Evolutionary conservation across 2,329 filamentous ascomycete genomes (phyloP).

Genomic region (Neofusicoccum kwambonambiense): DNA sequence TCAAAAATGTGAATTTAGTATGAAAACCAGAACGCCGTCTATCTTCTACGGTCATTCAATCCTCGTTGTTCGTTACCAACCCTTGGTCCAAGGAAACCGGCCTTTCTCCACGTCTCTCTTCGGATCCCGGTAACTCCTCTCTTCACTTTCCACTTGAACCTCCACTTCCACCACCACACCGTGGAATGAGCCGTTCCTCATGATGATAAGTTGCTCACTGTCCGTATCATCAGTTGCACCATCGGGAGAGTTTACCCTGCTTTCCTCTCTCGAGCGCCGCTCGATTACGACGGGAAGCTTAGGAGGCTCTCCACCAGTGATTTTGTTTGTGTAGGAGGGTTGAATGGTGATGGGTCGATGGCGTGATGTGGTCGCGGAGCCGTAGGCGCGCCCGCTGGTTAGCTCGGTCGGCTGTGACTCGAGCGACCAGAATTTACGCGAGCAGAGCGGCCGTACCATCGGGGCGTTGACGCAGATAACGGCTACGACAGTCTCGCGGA

Average conservation of each 20-base stretch:
- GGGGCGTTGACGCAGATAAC: slow-evolving; percentile 37
- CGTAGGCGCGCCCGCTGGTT: neutral
- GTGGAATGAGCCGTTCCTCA: neutral
- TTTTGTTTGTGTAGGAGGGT: neutral
- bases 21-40: too few species aligned
- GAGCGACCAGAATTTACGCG: slow-evolving; percentile 29
- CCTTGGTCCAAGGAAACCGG: too few species aligned
- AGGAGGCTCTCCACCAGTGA: neutral
- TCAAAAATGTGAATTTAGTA: too few species aligned
- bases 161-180: neutral
- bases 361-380: neutral
- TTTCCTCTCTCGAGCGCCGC: neutral
- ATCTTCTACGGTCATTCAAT: too few species aligned
- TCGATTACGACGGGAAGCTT: neutral
- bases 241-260: neutral
- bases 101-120: too few species aligned
- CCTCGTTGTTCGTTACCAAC: too few species aligned
- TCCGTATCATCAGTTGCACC: neutral
- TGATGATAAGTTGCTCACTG: neutral
- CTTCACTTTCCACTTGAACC: neutral
- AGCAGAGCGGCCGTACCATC: slow-evolving; percentile 32
- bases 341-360: neutral
- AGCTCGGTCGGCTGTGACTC: neutral
- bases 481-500: slow-evolving; percentile 37
- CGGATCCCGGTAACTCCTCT: neutral